A percentile compares a stretch with the other conserved stretches of the same genome.
These are phyloP conservation scores for Aspergillus sclerotioniger DNA, from an alignment of 495 filamentous ascomycete species.

Conservation along the genomic window DNA sequence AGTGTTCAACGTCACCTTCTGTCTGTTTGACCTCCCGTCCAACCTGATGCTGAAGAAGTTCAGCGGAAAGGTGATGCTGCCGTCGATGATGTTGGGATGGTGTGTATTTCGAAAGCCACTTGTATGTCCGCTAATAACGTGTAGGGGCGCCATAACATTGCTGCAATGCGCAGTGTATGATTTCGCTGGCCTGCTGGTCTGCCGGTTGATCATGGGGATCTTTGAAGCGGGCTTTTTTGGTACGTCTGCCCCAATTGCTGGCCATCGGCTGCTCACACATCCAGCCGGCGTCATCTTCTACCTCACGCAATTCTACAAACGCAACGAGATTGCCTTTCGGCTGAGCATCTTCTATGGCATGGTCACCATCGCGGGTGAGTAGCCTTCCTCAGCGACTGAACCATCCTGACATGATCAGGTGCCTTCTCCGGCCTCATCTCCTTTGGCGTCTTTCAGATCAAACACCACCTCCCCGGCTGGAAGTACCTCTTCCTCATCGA, in stretches of 20 bases:
- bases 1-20: constrained; percentile 68
- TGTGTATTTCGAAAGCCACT: background rate
- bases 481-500: constrained; percentile 75
- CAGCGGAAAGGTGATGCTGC: constrained; percentile 39
- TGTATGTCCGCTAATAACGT: background rate
- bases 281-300: constrained; percentile 43
- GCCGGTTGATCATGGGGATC: constrained; percentile 14
- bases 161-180: constrained; percentile 11
- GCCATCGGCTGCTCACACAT: constrained; percentile 2
- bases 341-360: constrained; percentile 56
- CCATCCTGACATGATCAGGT: background rate
- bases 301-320: constrained; percentile 53
- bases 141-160: constrained; percentile 10
- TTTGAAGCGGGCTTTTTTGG: constrained; percentile 16
- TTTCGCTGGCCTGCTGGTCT: constrained; percentile 21
- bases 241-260: background rate
- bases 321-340: constrained; percentile 52
- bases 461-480: constrained; percentile 56
- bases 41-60: constrained; percentile 59
- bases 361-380: constrained; percentile 53
- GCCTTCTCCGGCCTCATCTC: constrained; percentile 70
- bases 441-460: constrained; percentile 71
- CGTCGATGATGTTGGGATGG: constrained; percentile 14
- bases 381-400: background rate
- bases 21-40: constrained; percentile 53